A percentile compares a stretch with the other conserved stretches of the same genome.
Evolutionary conservation across 1,284 basidiomycete genomes (phyloP).

Genomic region (Cystobasidiaceae sp.): DNA sequence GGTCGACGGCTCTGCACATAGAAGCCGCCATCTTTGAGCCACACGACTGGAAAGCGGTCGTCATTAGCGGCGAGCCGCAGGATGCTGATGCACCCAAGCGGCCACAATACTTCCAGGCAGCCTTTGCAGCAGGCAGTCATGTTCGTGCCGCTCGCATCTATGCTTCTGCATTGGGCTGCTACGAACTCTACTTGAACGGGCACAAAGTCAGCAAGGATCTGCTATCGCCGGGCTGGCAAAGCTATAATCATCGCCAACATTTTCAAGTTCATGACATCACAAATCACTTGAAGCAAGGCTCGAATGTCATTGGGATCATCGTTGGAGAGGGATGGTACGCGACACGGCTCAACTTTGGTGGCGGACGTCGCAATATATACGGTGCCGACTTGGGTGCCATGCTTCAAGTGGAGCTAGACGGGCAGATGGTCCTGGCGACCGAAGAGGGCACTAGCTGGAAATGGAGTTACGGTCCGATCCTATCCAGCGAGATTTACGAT

Average conservation of each 20-base stretch:
- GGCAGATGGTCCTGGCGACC: constrained; percentile 29
- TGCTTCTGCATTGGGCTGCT: constrained; percentile 45
- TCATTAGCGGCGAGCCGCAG: constrained; percentile 34
- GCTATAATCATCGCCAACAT: constrained; percentile 42
- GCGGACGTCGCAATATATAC: constrained; percentile 39
- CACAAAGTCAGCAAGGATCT: constrained; percentile 42
- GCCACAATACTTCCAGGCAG: constrained; percentile 38
- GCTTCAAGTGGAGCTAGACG: constrained; percentile 42
- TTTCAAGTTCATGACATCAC: constrained; percentile 45
- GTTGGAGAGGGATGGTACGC: constrained; percentile 46
- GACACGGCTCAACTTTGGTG: constrained; percentile 38
- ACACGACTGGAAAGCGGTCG: constrained; percentile 39
- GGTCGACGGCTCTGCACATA: constrained; percentile 26
- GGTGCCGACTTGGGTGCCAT: constrained; percentile 39
- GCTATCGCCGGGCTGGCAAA: constrained; percentile 45
- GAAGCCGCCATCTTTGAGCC: constrained; percentile 39
- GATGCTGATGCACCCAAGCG: constrained; percentile 35
- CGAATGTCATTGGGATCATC: constrained; percentile 39
- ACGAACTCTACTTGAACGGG: constrained; percentile 44
- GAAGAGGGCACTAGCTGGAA: constrained; percentile 37
- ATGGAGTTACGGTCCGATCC: constrained; percentile 33
- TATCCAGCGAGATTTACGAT: constrained; percentile 42
- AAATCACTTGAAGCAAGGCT: constrained; percentile 32
- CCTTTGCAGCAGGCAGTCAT: constrained; percentile 31
- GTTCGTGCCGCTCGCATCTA: constrained; percentile 39